These are phyloP conservation scores for Cordyceps sp. DNA, from an alignment of 2,329 filamentous ascomycete genomes.

Conservation along the genomic window DNA sequence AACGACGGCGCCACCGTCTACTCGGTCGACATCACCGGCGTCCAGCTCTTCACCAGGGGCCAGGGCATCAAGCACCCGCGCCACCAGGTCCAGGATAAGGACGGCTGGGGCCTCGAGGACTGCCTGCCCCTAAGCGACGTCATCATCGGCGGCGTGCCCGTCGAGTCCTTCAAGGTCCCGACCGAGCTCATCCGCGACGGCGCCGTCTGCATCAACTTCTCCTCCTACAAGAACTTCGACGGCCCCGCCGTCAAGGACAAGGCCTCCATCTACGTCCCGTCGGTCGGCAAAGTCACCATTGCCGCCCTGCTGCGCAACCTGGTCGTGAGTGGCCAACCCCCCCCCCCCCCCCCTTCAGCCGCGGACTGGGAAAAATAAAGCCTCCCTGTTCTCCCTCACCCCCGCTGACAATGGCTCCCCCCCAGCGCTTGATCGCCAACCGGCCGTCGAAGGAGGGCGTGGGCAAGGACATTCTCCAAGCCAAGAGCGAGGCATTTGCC, in stretches of 20 bases:
- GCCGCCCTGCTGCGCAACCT: constrained; percentile 79
- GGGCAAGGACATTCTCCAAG: constrained; percentile 17
- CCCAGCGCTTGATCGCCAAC: constrained; percentile 37
- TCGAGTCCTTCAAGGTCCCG: constrained; percentile 78
- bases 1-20: constrained; percentile 95
- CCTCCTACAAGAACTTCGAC: constrained; percentile 86
- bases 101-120: constrained; percentile 63
- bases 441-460: constrained; percentile 21
- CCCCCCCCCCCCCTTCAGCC: neutral
- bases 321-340: constrained; percentile 40
- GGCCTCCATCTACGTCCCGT: constrained; percentile 91
- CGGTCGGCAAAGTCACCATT: constrained; percentile 95
- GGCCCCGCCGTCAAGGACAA: constrained; percentile 78
- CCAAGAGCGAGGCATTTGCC: constrained; percentile 23
- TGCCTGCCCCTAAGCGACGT: constrained; percentile 82
- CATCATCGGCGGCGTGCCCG: constrained; percentile 83
- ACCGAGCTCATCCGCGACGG: constrained; percentile 71
- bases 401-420: too few relatives aligned
- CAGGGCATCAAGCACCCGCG: constrained; percentile 70
- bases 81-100: constrained; percentile 75
- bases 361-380: neutral
- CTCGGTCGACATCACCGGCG: constrained; percentile 80
- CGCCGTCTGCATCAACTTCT: constrained; percentile 98
- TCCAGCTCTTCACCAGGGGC: constrained; percentile 84
- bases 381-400: neutral